These are phyloP conservation scores for Litchi chinensis DNA, from an alignment of 345 rosid species.

Conservation along the genomic window DNA sequence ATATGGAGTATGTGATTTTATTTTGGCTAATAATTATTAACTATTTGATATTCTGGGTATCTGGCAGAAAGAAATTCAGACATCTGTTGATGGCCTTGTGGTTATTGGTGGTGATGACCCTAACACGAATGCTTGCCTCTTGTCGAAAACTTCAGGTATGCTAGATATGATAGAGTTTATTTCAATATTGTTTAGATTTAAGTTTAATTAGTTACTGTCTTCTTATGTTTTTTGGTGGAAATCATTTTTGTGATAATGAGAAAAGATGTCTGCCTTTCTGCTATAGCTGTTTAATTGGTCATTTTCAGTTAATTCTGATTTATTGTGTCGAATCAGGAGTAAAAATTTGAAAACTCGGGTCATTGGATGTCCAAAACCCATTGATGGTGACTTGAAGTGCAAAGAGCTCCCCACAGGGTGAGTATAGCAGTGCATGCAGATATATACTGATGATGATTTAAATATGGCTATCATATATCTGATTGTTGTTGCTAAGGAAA, in stretches of 20 bases:
- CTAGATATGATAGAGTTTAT: neutral
- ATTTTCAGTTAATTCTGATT: neutral
- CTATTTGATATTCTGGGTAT: no score
- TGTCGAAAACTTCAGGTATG: conserved; percentile 86
- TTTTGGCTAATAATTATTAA: neutral
- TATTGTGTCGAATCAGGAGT: conserved; percentile 43
- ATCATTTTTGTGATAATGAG: neutral
- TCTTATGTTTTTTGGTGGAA: neutral
- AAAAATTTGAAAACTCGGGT: no score
- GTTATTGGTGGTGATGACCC: conserved; percentile 99
- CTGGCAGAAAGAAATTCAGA: no score
- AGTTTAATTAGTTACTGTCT: neutral
- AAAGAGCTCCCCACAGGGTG: no score
- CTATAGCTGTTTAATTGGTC: neutral
- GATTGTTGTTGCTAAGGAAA: no score
- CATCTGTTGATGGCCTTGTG: conserved; percentile 61
- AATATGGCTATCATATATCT: no score
- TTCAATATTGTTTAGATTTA: neutral
- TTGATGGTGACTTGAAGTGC: no score
- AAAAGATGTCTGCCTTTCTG: neutral
- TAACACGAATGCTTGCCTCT: conserved; percentile 95
- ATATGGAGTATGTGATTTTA: neutral
- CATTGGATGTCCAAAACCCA: no score
- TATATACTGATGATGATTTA: no score
- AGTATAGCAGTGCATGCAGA: no score